Evolutionary conservation across 208 protist genomes (phyloP).

Genomic region (Acanthamoeba lenticulata): DNA sequence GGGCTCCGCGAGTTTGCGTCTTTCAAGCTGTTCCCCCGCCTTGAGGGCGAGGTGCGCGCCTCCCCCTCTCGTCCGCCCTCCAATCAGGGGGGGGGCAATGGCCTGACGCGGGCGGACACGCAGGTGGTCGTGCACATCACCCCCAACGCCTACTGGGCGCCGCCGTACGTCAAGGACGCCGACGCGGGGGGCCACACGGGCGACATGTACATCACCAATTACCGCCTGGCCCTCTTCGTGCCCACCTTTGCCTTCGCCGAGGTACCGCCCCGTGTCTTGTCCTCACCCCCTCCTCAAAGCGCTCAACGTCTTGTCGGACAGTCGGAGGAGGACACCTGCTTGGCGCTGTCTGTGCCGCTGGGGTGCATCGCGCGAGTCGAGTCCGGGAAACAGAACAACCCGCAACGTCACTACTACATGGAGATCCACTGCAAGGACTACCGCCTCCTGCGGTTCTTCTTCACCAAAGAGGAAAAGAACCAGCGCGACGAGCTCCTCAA

Average conservation of each 20-base stretch:
- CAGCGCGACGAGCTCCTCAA: not conserved
- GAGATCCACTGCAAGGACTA: constrained; percentile 4
- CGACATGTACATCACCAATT: constrained; percentile 19
- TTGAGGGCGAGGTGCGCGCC: not conserved
- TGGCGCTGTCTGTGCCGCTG: not conserved
- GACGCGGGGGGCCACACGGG: not conserved
- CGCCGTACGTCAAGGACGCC: not conserved
- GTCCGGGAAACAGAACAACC: not conserved
- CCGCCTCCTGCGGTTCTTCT: not conserved
- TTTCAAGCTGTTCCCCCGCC: not conserved
- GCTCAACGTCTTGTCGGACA: not conserved
- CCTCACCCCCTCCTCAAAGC: no score
- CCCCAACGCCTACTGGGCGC: constrained; percentile 12
- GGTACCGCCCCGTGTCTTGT: not conserved
- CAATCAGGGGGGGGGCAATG: no score
- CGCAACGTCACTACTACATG: not conserved
- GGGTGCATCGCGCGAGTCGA: not conserved
- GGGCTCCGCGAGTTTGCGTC: not conserved
- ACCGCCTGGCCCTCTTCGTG: not conserved
- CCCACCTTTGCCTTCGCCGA: not conserved
- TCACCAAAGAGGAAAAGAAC: not conserved
- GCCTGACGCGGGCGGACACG: not conserved
- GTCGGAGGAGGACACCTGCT: not conserved
- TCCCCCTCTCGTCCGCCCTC: not conserved
- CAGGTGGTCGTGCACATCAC: not conserved